Base-by-base conservation (phyloP, 2,329 filamentous ascomycete genomes). In the Diaporthe amygdali region DNA sequence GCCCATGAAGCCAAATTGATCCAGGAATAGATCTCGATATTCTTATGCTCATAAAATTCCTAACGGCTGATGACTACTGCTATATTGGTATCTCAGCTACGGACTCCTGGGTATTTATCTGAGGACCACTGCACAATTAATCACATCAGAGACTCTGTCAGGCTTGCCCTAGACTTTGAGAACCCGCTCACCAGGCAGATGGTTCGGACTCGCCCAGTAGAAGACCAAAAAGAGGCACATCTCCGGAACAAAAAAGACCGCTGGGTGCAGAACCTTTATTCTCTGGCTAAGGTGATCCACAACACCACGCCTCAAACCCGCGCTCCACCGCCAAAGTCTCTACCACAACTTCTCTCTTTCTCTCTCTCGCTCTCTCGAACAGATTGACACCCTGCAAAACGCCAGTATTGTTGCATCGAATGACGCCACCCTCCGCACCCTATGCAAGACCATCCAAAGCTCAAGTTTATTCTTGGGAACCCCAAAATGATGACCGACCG, bases 401-500 rank as follows among this genome's bases (percentile, higher is more conserved):
- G 59, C 59, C 59, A 49, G 59, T 15, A 47, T 49, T 49, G 10
- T 64, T 64, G 59, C 59, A 64, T 49, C 41, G 59, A 47, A 66
- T 37, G 49, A 70, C 68, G 49, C 68, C 68, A n/a, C 30, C 59
- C 59, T 54, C 59, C 59, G 30, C 63, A 46, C 49, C 52, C 22
- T 56, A 70, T 70, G 68, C 68, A 64, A 66, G 27, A 46, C 63
- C 68, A 64, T 64, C 59, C 59, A 49, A 64, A 44, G 59, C 59
- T 64, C 41, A 64, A 49, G 12, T 37, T 64, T 64, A 64, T 44
- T 64, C 59, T 64, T 64, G 41, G 44, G 34, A 64, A 39, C 59
- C 59, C 34, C 41, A 41, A 41, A 32, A 44, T 54, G 56, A 70
- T 51, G 68, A 66, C 59, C 39, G 20, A 46, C 46, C 59, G 37